Conservation (phyloP, 1,284 basidiomycete species). For the Apiotrichum veenhuisii region DNA sequence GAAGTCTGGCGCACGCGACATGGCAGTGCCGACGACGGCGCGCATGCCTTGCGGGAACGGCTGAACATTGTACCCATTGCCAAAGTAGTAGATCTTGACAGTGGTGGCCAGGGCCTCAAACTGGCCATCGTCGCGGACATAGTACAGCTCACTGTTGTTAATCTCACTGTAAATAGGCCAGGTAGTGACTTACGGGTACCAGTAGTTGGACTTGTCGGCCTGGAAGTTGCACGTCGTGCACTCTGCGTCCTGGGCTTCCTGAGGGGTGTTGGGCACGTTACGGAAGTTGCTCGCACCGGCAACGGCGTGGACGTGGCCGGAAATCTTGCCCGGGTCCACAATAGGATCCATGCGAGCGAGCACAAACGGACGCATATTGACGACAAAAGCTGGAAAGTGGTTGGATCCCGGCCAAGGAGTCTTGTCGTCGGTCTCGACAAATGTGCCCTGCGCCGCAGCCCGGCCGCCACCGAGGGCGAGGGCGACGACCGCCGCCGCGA, state of each 20-base stretch:
- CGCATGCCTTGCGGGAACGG: slow-evolving; percentile 45
- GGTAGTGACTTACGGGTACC: slow-evolving; percentile 51
- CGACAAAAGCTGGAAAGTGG: slow-evolving; percentile 8
- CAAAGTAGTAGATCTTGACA: slow-evolving; percentile 39
- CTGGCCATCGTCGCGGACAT: slow-evolving; percentile 33
- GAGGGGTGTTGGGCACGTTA: slow-evolving; percentile 22
- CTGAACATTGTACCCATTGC: slow-evolving; percentile 21
- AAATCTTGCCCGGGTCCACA: slow-evolving; percentile 37
- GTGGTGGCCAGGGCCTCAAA: slow-evolving; percentile 34
- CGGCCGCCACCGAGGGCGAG: too few relatives aligned
- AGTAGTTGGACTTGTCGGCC: slow-evolving; percentile 52
- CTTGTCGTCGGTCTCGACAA: too few relatives aligned
- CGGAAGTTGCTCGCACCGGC: slow-evolving; percentile 42
- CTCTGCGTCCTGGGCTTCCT: slow-evolving; percentile 23
- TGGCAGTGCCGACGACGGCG: slow-evolving; percentile 39
- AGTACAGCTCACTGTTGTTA: slow-evolving; percentile 42
- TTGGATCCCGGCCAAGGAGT: too few relatives aligned
- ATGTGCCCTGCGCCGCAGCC: too few relatives aligned
- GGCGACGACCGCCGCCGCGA: too few relatives aligned
- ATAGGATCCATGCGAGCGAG: slow-evolving; percentile 45
- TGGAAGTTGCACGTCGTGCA: slow-evolving; percentile 37
- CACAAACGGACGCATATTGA: neutral
- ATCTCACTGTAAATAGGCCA: slow-evolving; percentile 44
- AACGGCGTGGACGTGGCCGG: slow-evolving; percentile 47
- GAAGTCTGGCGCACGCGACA: slow-evolving; percentile 16